Evolutionary conservation across 306 rosid genomes (phyloP).

Genomic region (Ormosia emarginata): DNA sequence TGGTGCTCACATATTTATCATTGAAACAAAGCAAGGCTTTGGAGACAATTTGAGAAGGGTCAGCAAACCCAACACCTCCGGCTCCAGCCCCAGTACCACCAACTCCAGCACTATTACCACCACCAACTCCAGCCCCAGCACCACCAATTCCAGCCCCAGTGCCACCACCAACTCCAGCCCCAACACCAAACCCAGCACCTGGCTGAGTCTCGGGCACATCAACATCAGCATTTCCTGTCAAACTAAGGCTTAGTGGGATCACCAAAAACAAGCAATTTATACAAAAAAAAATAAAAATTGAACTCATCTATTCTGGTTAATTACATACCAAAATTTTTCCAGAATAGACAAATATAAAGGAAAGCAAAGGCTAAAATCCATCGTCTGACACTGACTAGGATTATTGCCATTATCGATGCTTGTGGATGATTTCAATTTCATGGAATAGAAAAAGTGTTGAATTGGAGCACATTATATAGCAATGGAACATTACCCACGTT

Average conservation of each 20-base stretch:
- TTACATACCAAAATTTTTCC: constrained; percentile 41
- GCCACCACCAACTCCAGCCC: neutral
- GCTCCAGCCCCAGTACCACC: neutral
- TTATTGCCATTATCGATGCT: constrained; percentile 45
- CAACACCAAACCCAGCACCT: constrained; percentile 21
- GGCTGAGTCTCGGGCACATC: constrained; percentile 16
- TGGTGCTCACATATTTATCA: constrained; percentile 60
- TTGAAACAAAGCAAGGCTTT: constrained; percentile 83
- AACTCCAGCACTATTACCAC: neutral
- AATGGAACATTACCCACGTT: neutral
- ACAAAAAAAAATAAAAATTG: neutral
- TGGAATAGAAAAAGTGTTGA: neutral
- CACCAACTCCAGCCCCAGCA: neutral
- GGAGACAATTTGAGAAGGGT: constrained; percentile 61
- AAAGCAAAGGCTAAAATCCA: constrained; percentile 39
- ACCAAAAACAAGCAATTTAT: neutral
- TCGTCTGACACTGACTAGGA: constrained; percentile 11
- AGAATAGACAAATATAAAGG: constrained; percentile 29
- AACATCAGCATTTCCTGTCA: constrained; percentile 50
- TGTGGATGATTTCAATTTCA: neutral
- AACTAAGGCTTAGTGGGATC: neutral
- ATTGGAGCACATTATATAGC: constrained; percentile 18
- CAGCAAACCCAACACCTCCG: constrained; percentile 17
- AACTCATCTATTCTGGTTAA: neutral
- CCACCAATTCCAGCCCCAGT: neutral